phyloP scores from a whole-genome alignment of 139 green algal genomes.

The Chlorella sp. region DNA sequence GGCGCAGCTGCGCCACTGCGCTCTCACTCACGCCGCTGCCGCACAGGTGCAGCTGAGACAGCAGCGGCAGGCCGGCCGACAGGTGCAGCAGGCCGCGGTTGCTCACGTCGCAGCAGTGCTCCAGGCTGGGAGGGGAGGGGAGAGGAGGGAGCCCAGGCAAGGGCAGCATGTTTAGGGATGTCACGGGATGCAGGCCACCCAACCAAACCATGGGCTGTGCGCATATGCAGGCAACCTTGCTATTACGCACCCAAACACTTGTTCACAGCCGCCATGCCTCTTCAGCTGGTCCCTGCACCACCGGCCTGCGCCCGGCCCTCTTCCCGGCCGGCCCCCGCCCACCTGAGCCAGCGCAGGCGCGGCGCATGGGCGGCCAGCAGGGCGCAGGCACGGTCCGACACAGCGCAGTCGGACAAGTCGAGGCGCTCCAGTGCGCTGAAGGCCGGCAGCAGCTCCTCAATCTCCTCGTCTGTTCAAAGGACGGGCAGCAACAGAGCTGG shows the following conservation, averaged over 20 bases:
- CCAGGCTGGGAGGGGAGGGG: not conserved
- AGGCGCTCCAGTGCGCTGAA: not conserved
- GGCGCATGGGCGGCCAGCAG: constrained; percentile 13
- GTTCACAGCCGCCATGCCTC: too few species aligned
- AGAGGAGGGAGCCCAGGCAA: not conserved
- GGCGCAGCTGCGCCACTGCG: not conserved
- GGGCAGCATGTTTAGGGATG: too few species aligned
- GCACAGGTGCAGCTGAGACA: constrained; percentile 10
- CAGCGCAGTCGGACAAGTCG: constrained; percentile 4
- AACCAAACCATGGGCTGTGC: too few species aligned
- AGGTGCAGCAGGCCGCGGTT: constrained; percentile 3
- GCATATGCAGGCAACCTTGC: too few species aligned
- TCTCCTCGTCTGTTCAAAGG: constrained; percentile 4
- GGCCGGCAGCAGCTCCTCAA: constrained; percentile 11
- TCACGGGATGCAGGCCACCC: too few species aligned
- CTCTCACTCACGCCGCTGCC: constrained; percentile 13
- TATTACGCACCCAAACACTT: too few species aligned
- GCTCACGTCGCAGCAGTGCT: constrained; percentile 19
- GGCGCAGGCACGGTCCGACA: constrained; percentile 10
- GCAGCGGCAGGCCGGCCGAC: constrained; percentile 10
- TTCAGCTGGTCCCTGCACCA: not conserved
- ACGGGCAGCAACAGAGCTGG: too few species aligned
- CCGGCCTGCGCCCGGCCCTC: not conserved
- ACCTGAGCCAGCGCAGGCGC: constrained; percentile 29
- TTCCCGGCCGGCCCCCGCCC: not conserved